These are phyloP conservation scores for Cinchona pubescens DNA, from an alignment of 257 asterid species.

Conservation along the genomic window DNA sequence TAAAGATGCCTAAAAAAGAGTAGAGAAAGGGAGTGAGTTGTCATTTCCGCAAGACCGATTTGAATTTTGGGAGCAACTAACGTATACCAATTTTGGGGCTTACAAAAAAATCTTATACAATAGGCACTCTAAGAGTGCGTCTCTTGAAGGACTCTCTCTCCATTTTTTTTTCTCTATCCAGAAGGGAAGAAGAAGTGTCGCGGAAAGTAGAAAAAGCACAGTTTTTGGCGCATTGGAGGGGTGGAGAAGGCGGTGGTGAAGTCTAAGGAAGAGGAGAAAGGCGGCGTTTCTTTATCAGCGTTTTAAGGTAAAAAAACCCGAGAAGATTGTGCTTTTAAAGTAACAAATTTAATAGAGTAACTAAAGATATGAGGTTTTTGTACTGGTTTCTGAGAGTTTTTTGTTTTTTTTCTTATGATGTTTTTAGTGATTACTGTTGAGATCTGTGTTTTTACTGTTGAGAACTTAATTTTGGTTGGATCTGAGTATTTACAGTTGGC, in stretches of 20 bases:
- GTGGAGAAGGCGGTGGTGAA: not conserved
- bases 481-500: constrained; percentile 13
- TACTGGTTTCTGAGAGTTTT: not conserved
- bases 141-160: not conserved
- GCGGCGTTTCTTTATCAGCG: not conserved
- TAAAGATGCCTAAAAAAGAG: not conserved
- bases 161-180: not conserved
- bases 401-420: not conserved
- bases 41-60: too few relatives aligned
- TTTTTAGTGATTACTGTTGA: not conserved
- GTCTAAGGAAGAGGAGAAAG: not conserved
- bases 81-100: too few relatives aligned
- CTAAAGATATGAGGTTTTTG: not conserved
- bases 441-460: constrained; percentile 14
- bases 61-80: too few relatives aligned
- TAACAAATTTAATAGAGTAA: too few relatives aligned
- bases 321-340: not conserved
- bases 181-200: not conserved
- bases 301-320: constrained; percentile 6
- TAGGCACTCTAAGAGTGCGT: not conserved
- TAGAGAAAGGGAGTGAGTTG: constrained; percentile 5
- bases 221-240: not conserved
- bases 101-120: too few relatives aligned
- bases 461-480: constrained; percentile 22
- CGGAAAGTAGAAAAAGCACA: not conserved